Percentiles rank a stretch among this genome's conserved stretches.
These are phyloP conservation scores for Schizosaccharomyces cryophilus DNA, from an alignment of 805 yeast genomes.

Conservation along the genomic window DNA sequence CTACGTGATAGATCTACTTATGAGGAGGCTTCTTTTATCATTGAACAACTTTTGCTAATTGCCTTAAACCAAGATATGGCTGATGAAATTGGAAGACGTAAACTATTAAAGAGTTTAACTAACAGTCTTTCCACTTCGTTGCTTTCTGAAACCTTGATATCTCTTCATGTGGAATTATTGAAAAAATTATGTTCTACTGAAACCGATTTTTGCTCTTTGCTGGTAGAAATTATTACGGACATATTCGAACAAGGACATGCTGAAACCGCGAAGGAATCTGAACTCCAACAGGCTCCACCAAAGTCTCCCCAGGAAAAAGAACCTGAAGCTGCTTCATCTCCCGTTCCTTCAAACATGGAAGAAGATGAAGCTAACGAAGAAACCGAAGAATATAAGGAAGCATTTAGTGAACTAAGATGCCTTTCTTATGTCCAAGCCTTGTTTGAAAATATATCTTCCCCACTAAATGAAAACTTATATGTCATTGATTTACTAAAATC, in stretches of 20 bases:
- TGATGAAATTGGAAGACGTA: constrained; percentile 75
- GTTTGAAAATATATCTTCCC: constrained; percentile 32
- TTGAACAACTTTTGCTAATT: constrained; percentile 44
- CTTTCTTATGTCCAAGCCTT: constrained; percentile 42
- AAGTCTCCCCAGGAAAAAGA: constrained; percentile 19
- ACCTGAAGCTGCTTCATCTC: constrained; percentile 7
- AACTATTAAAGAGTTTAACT: constrained; percentile 35
- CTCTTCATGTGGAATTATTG: constrained; percentile 37
- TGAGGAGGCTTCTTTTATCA: constrained; percentile 41
- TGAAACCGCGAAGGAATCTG: constrained; percentile 15
- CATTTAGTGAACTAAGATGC: constrained; percentile 23
- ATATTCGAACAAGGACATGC: constrained; percentile 31
- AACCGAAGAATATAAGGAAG: constrained; percentile 11
- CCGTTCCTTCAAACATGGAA: constrained; percentile 5
- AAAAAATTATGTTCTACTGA: constrained; percentile 51
- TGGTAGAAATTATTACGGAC: constrained; percentile 69
- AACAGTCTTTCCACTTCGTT: constrained; percentile 24
- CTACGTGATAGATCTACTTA: constrained; percentile 12
- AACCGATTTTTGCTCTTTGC: constrained; percentile 60
- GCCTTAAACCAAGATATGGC: constrained; percentile 58
- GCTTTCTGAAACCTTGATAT: constrained; percentile 28
- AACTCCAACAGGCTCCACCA: constrained; percentile 6
- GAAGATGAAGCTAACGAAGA: constrained; percentile 4
- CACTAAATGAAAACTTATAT: constrained; percentile 38
- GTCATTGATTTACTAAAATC: constrained; percentile 47